Evolutionary conservation across 805 yeast species (phyloP).

Genomic region (Hanseniaspora hatyaiensis): DNA sequence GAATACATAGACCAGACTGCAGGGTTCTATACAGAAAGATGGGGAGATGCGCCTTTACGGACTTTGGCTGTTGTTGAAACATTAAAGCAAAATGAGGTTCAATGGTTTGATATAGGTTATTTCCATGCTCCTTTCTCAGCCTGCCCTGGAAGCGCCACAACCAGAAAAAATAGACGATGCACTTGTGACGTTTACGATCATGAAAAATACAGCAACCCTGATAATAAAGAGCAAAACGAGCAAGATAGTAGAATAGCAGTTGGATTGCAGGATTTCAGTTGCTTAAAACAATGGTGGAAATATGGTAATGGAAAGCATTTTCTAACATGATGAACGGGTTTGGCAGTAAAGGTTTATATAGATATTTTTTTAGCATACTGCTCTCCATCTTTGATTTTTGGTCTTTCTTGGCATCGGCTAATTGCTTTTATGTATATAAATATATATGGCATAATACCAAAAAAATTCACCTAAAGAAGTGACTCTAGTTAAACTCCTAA

Average conservation of each 20-base stretch:
- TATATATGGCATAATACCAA: too few relatives aligned
- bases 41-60: conserved; percentile 96
- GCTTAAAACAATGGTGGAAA: conserved; percentile 69
- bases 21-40: conserved; percentile 75
- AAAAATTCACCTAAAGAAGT: too few relatives aligned
- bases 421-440: conserved; percentile 10
- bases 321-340: neutral
- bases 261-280: conserved; percentile 42
- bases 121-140: conserved; percentile 57
- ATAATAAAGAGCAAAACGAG: neutral
- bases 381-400: conserved; percentile 15
- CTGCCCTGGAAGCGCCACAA: conserved; percentile 44
- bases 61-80: conserved; percentile 8
- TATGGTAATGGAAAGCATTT: conserved; percentile 40
- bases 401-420: neutral
- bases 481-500: conserved; percentile 1
- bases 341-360: neutral
- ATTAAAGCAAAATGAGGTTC: neutral
- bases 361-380: neutral
- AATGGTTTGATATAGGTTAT: conserved; percentile 44
- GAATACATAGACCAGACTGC: conserved; percentile 53
- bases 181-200: conserved; percentile 37
- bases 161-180: conserved; percentile 48
- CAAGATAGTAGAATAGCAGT: conserved; percentile 31
- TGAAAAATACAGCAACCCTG: neutral